phyloP scores from a whole-genome alignment of 805 yeast species.

The Yarrowia deformans region DNA sequence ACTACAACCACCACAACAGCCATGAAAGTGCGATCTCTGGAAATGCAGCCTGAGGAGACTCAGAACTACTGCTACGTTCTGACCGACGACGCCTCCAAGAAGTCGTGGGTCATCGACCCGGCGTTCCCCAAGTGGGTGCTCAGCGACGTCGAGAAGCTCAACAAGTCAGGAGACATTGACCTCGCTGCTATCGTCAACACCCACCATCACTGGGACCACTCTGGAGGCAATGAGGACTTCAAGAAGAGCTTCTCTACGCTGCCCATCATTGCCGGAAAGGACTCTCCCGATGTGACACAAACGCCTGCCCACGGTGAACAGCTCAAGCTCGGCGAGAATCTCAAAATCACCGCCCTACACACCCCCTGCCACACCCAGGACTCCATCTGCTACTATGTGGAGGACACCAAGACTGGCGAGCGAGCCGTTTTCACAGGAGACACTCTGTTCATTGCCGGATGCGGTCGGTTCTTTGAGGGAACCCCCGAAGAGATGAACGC shows the following conservation, averaged over 20 bases:
- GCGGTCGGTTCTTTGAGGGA: slow-evolving; percentile 98
- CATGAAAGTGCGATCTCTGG: slow-evolving; percentile 84
- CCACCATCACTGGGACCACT: slow-evolving; percentile 95
- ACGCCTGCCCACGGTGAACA: slow-evolving; percentile 72
- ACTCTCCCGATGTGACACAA: slow-evolving; percentile 73
- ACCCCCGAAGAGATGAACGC: slow-evolving; percentile 77
- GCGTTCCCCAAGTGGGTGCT: slow-evolving; percentile 81
- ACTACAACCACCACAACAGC: slow-evolving; percentile 43
- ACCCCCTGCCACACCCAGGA: slow-evolving; percentile 99
- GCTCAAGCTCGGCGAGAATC: slow-evolving; percentile 66
- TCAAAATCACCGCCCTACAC: slow-evolving; percentile 79
- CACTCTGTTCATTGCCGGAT: slow-evolving; percentile 90
- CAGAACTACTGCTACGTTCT: slow-evolving; percentile 88
- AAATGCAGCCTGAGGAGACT: slow-evolving; percentile 95
- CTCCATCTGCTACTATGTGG: slow-evolving; percentile 84
- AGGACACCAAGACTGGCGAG: slow-evolving; percentile 65
- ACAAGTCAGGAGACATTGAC: slow-evolving; percentile 53
- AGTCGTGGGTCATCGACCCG: slow-evolving; percentile 89
- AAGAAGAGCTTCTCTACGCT: slow-evolving; percentile 52
- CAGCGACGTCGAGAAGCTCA: slow-evolving; percentile 55
- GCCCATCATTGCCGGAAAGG: slow-evolving; percentile 83
- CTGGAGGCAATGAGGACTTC: slow-evolving; percentile 76
- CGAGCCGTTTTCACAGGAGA: slow-evolving; percentile 93
- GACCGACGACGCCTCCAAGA: slow-evolving; percentile 67
- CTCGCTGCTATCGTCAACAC: slow-evolving; percentile 87